Evolutionary conservation across 73 alveolate genomes (phyloP).

Genomic region (Halteria grandinella): DNA sequence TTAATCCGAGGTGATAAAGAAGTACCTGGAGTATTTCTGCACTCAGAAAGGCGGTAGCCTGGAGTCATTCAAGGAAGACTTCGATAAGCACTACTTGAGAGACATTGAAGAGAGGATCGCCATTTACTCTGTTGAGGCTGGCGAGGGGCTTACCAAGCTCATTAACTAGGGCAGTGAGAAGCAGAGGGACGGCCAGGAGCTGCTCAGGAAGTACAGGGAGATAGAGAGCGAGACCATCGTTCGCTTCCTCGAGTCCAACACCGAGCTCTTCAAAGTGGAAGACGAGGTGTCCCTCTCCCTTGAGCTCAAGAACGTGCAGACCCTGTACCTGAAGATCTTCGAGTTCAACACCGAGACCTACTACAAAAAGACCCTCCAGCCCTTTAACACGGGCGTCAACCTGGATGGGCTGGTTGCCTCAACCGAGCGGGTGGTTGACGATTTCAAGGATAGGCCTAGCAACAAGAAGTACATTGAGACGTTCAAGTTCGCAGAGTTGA

Average conservation of each 20-base stretch:
- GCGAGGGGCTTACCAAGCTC: not conserved
- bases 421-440: conserved; percentile 58
- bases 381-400: conserved; percentile 65
- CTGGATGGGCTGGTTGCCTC: conserved; percentile 87
- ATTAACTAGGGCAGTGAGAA: not conserved
- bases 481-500: conserved; percentile 67
- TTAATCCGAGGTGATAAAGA: not conserved
- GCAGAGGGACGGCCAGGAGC: not conserved
- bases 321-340: conserved; percentile 71
- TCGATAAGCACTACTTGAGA: conserved; percentile 12
- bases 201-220: conserved; percentile 13
- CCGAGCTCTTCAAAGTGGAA: conserved; percentile 65
- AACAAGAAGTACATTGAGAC: conserved; percentile 56
- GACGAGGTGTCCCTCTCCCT: conserved; percentile 74
- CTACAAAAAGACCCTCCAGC: conserved; percentile 61
- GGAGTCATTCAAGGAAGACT: conserved; percentile 26
- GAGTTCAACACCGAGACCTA: conserved; percentile 85
- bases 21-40: conserved; percentile 59
- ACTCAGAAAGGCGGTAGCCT: conserved; percentile 1
- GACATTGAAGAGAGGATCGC: conserved; percentile 9
- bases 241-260: conserved; percentile 62
- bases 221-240: conserved; percentile 25
- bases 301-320: conserved; percentile 77
- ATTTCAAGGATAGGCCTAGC: conserved; percentile 62
- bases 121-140: not conserved